These are phyloP conservation scores for Barnettozyma pratensis DNA, from an alignment of 805 yeast genomes.

Conservation along the genomic window DNA sequence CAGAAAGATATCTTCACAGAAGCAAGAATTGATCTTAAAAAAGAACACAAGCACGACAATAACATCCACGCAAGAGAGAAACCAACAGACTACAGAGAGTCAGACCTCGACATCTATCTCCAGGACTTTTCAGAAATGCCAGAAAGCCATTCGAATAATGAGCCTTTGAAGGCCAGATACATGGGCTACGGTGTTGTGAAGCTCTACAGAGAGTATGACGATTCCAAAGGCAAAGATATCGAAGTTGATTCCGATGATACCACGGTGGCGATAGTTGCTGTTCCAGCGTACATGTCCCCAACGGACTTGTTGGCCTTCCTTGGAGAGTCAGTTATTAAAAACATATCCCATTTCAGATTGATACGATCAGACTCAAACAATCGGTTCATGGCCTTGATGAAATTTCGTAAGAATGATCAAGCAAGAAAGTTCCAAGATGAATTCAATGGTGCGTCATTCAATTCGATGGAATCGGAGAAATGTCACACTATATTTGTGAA, in stretches of 20 bases:
- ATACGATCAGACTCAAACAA: conserved; percentile 60
- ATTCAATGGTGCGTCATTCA: conserved; percentile 71
- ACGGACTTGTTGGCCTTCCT: conserved; percentile 79
- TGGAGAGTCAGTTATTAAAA: conserved; percentile 51
- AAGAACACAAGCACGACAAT: not conserved
- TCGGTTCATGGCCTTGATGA: conserved; percentile 72
- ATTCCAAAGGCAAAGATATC: conserved; percentile 18
- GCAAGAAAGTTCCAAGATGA: conserved; percentile 63
- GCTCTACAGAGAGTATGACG: conserved; percentile 49
- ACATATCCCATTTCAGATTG: conserved; percentile 67
- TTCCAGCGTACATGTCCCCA: conserved; percentile 83
- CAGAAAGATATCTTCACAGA: conserved; percentile 1
- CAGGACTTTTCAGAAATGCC: conserved; percentile 14
- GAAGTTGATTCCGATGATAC: conserved; percentile 49
- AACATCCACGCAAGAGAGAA: not conserved
- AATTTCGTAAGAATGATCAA: conserved; percentile 50
- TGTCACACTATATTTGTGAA: conserved; percentile 76
- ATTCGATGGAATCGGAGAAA: conserved; percentile 82
- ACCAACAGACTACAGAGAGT: conserved; percentile 21
- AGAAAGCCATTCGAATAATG: not conserved
- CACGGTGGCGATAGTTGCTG: conserved; percentile 74
- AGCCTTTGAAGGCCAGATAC: conserved; percentile 41
- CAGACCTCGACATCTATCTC: conserved; percentile 29
- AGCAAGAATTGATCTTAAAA: not conserved
- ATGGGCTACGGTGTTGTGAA: conserved; percentile 73